These are phyloP conservation scores for Kwoniella shivajii DNA, from an alignment of 1,284 basidiomycete genomes.

Conservation along the genomic window DNA sequence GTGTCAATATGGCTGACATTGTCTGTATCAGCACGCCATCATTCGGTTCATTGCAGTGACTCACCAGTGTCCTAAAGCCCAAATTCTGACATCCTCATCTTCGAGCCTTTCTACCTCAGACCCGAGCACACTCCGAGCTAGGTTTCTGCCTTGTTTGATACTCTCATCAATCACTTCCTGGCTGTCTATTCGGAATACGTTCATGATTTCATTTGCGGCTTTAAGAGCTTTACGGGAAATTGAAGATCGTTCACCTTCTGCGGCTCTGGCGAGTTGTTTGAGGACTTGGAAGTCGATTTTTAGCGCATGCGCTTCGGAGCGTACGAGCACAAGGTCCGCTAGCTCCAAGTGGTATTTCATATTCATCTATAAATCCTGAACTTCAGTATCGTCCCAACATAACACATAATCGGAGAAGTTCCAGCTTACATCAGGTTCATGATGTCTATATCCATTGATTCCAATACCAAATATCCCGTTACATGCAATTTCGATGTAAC, in stretches of 20 bases:
- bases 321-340: constrained; percentile 86
- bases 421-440: constrained; percentile 17
- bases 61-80: constrained; percentile 44
- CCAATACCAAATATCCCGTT: constrained; percentile 14
- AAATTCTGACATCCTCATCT: constrained; percentile 22
- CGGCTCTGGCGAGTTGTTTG: constrained; percentile 67
- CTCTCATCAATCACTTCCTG: constrained; percentile 32
- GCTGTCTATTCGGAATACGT: constrained; percentile 66
- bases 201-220: constrained; percentile 85
- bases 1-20: constrained; percentile 69
- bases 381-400: background rate
- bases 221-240: constrained; percentile 75
- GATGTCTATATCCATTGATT: constrained; percentile 10
- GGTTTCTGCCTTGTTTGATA: constrained; percentile 59
- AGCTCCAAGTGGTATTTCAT: constrained; percentile 53
- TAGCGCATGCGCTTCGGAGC: constrained; percentile 76
- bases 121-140: constrained; percentile 80
- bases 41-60: constrained; percentile 3
- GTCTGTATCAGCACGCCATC: background rate
- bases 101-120: constrained; percentile 62
- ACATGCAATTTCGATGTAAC: constrained; percentile 9
- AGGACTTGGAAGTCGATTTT: constrained; percentile 81
- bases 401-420: background rate
- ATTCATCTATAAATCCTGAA: background rate
- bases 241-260: constrained; percentile 55